Percentiles rank a stretch among this genome's conserved stretches.
phyloP scores from a whole-genome alignment of 805 yeast species.

The Saccharomyces paradoxus region DNA sequence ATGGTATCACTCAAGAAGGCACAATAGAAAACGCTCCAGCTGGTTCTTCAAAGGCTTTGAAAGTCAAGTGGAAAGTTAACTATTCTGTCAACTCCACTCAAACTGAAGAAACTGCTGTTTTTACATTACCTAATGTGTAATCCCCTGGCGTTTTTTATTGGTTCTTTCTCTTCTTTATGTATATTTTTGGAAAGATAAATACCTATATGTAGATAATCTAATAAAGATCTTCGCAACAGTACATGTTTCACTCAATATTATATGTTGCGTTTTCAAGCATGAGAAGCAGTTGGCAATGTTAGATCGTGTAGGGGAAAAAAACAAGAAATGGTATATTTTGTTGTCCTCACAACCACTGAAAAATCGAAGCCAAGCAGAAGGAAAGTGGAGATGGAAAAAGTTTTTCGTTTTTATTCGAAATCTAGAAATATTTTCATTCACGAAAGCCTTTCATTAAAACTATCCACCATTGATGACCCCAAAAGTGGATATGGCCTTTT shows the following conservation, averaged over 20 bases:
- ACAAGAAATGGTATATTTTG: neutral
- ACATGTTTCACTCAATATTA: neutral
- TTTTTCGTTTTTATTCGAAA: neutral
- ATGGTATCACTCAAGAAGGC: slow-evolving; percentile 43
- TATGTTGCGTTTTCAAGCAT: neutral
- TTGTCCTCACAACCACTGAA: neutral
- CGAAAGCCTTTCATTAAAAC: slow-evolving; percentile 6
- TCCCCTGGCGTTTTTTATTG: neutral
- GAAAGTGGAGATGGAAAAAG: neutral
- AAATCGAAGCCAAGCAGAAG: neutral
- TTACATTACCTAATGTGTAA: slow-evolving; percentile 27
- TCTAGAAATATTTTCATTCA: neutral
- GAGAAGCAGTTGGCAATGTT: neutral
- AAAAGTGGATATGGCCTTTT: slow-evolving; percentile 32
- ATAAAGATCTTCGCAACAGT: neutral
- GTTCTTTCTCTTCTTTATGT: neutral
- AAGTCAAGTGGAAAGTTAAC: slow-evolving; percentile 66
- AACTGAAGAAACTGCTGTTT: slow-evolving; percentile 50
- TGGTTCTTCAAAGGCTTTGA: slow-evolving; percentile 35
- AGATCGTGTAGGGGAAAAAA: neutral
- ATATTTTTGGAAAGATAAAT: neutral
- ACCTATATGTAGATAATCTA: neutral
- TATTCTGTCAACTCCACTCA: slow-evolving; percentile 41
- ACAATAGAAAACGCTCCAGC: slow-evolving; percentile 27
- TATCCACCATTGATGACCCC: slow-evolving; percentile 16